A percentile compares a stretch with the other conserved stretches of the same genome.
Evolutionary conservation across 495 filamentous ascomycete genomes (phyloP).

Genomic region (Podospora appendiculata): DNA sequence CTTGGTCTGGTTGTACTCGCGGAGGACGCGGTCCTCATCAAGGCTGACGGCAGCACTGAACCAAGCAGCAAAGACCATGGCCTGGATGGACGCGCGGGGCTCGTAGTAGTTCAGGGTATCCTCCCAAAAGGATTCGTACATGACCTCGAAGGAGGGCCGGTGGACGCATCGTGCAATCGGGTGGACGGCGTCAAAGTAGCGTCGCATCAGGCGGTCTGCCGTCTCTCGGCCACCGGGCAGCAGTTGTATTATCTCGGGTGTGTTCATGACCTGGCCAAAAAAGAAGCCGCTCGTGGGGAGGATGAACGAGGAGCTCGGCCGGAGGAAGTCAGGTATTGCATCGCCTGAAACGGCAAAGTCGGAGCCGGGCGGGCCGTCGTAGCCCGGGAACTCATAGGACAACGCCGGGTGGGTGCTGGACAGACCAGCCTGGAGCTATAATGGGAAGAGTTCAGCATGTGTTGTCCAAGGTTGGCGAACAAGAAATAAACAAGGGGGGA

Average conservation of each 20-base stretch:
- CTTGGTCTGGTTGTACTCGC: slow-evolving; percentile 45
- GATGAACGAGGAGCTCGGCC: slow-evolving; percentile 46
- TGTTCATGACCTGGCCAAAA: slow-evolving; percentile 45
- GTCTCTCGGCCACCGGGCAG: slow-evolving; percentile 36
- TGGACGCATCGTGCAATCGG: slow-evolving; percentile 58
- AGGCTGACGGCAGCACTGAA: slow-evolving; percentile 62
- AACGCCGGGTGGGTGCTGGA: too few species aligned
- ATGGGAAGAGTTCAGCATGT: too few species aligned
- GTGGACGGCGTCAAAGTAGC: slow-evolving; percentile 61
- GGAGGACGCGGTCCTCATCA: slow-evolving; percentile 39
- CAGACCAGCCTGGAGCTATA: too few species aligned
- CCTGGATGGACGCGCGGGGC: slow-evolving; percentile 55
- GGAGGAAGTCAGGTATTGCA: slow-evolving; percentile 35
- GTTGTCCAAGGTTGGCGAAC: too few species aligned
- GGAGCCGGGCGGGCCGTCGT: too few species aligned
- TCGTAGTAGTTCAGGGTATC: slow-evolving; percentile 46
- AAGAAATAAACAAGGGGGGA: slow-evolving; percentile 1
- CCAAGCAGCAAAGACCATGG: slow-evolving; percentile 57
- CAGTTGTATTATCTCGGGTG: slow-evolving; percentile 45
- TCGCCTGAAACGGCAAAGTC: neutral
- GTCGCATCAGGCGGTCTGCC: slow-evolving; percentile 49
- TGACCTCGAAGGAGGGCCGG: slow-evolving; percentile 51
- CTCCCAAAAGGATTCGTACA: slow-evolving; percentile 58
- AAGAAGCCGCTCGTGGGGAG: slow-evolving; percentile 60
- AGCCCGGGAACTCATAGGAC: too few species aligned